Conservation (phyloP, 192 early-diverging fungal species). For the Gonapodya sp. region DNA sequence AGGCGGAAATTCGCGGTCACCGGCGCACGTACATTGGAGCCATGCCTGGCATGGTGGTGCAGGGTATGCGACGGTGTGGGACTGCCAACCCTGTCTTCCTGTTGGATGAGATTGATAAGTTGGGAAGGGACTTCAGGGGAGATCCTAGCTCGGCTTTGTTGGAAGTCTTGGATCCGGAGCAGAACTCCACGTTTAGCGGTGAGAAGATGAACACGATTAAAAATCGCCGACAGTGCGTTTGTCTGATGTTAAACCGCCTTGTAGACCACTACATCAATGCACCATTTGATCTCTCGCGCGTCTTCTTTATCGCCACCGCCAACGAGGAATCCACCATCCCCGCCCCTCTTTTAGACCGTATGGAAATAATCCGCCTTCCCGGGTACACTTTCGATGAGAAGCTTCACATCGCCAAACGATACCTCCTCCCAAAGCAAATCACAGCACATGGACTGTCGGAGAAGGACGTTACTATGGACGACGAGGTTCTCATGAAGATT, state of each 20-base stretch:
- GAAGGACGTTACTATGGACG: constrained; percentile 35
- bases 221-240: constrained; percentile 30
- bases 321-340: constrained; percentile 71
- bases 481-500: constrained; percentile 46
- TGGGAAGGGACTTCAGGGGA: constrained; percentile 55
- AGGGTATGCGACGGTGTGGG: constrained; percentile 55
- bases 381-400: constrained; percentile 83
- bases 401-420: constrained; percentile 56
- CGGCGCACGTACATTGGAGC: constrained; percentile 81
- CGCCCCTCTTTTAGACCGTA: constrained; percentile 67
- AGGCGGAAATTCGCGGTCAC: constrained; percentile 82
- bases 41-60: constrained; percentile 68
- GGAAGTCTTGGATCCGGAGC: constrained; percentile 79
- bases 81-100: constrained; percentile 73
- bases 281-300: constrained; percentile 42
- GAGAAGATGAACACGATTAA: constrained; percentile 61
- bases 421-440: constrained; percentile 69
- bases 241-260: background rate
- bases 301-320: constrained; percentile 79
- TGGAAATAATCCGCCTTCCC: constrained; percentile 46
- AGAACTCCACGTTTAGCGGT: constrained; percentile 71
- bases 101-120: constrained; percentile 80
- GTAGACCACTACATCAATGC: constrained; percentile 11
- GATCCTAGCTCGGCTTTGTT: constrained; percentile 74
- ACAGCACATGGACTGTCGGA: constrained; percentile 45